Evolutionary conservation across 2,329 filamentous ascomycete genomes (phyloP), one percentile per base, ranked within the genome.

Genomic region (Sporothrix pseudoabietina): DNA sequence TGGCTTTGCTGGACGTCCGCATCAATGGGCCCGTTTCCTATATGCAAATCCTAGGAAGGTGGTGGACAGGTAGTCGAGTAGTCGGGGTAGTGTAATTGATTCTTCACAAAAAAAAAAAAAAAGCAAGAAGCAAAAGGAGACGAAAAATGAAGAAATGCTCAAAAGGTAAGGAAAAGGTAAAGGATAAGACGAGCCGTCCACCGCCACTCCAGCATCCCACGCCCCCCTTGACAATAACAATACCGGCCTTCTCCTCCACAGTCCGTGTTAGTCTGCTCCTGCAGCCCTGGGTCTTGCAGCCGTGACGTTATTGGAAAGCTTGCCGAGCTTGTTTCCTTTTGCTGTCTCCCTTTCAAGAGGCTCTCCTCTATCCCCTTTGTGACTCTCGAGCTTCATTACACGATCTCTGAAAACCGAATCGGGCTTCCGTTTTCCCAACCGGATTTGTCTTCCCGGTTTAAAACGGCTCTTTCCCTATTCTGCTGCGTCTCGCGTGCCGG

Each of bases 401-500:
- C 30, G 7, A 2, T 3, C 26, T 19, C 35, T 63, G 57, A 22
- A 22, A 22, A 63, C 57, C 35, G 57, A 65, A 14, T n/a, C 30
- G 61, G n/a, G 16, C 39, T 30, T 44, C 55, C 55, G 54, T 41
- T 41, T 55, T 4, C 65, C 65, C 32, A 69, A 39, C 55, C 35
- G 55, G n/a, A 47, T 12, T 63, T 71, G 69, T 63, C 69, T 71
- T 63, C 55, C 55, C 69, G 41, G 26, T 61, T 52, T 71, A 26
- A 52, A 41, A 19, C 35, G 32, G 32, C 35, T 59, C 14, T 32
- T 49, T 47, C 63, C 65, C 26, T 7, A 47, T 47, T 44, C 22
- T 26, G 8, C 41, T 14, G 39, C n/a, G 39, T 66, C 22, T 66
- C 61, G n/a, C 14, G 30, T 26, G 26, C 55, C 52, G 35, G 35